Conservation (phyloP, 2,329 filamentous ascomycete genomes). For the Onygenales sp. region DNA sequence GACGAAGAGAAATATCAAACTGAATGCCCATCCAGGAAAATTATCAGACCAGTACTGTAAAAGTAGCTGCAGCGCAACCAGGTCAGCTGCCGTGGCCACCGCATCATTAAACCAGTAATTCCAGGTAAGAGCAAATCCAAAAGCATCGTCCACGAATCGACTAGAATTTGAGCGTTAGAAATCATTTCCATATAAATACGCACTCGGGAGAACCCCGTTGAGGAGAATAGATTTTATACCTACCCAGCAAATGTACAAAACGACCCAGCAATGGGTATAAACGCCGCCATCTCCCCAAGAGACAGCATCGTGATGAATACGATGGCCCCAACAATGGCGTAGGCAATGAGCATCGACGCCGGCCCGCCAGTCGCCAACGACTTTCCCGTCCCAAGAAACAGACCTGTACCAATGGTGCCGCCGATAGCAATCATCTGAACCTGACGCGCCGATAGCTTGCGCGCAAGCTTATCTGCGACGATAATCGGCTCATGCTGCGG, state of each 20-base stretch:
- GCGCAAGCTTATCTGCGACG: slow-evolving; percentile 41
- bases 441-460: slow-evolving; percentile 51
- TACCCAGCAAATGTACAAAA: slow-evolving; percentile 48
- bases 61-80: slow-evolving; percentile 50
- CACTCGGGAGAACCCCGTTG: no score
- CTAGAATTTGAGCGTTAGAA: slow-evolving; percentile 13
- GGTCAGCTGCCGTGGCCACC: slow-evolving; percentile 49
- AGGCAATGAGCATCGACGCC: slow-evolving; percentile 49
- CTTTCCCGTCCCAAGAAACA: slow-evolving; percentile 55
- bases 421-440: slow-evolving; percentile 57
- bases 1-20: slow-evolving; percentile 51
- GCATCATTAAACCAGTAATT: slow-evolving; percentile 57
- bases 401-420: slow-evolving; percentile 42
- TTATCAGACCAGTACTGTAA: slow-evolving; percentile 53
- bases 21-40: slow-evolving; percentile 55
- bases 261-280: slow-evolving; percentile 44
- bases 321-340: slow-evolving; percentile 47
- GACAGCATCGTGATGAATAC: slow-evolving; percentile 51
- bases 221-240: slow-evolving; percentile 11
- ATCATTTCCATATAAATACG: neutral
- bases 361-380: slow-evolving; percentile 52
- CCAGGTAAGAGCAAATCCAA: slow-evolving; percentile 37
- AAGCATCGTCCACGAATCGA: slow-evolving; percentile 35
- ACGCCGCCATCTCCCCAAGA: slow-evolving; percentile 53
- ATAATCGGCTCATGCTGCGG: slow-evolving; percentile 6